Evolutionary conservation across 805 yeast genomes (phyloP), one percentile per base, ranked within the genome.

Genomic region (Saturnispora serradocipensis): DNA sequence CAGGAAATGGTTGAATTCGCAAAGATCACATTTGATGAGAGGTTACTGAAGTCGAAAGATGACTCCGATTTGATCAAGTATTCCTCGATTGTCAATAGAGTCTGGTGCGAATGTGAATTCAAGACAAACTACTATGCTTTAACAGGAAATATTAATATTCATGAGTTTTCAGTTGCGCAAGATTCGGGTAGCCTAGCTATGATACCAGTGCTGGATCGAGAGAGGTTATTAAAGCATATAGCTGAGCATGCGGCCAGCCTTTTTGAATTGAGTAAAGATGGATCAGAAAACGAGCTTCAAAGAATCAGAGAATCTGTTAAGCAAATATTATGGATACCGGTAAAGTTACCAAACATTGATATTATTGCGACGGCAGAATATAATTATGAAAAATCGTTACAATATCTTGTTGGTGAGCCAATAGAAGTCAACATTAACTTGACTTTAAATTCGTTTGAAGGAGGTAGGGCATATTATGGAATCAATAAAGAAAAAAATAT

Each of bases 371-470:
- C 76, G 8, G 75, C 81, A 7, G 81, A 79, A 51, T 72, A 73
- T 53, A 55, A 65, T 1, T 75, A 68, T 54, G 67, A 67, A 4
- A 63, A 65, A 40, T 66, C 69, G 32, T 56, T 68, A 9, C 80
- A 75, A 46, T 80, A 74, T 55, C 62, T 74, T 9, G 81, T 86
- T 1, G 93, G 93, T 2, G 81, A 79, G 47, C 81, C 85, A 1
- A 76, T 87, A n/a, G 54, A 62, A 0, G 71, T 75, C 2, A 61
- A 57, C 8, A 62, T 85, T 24, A 57, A 55, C 0, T 64, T 87
- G 3, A 63, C 54, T 25, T 56, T 62, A 1, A 43, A 58, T 32
- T 53, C 61, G 1, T 53, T 64, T 46, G 55, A 61, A 32, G 18
- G 46, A 8, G 32, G 24, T 4, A 32, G n/a, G 8, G 30, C 44